These are phyloP conservation scores for Neurospora sp. DNA, from an alignment of 495 filamentous ascomycete species.

Conservation along the genomic window DNA sequence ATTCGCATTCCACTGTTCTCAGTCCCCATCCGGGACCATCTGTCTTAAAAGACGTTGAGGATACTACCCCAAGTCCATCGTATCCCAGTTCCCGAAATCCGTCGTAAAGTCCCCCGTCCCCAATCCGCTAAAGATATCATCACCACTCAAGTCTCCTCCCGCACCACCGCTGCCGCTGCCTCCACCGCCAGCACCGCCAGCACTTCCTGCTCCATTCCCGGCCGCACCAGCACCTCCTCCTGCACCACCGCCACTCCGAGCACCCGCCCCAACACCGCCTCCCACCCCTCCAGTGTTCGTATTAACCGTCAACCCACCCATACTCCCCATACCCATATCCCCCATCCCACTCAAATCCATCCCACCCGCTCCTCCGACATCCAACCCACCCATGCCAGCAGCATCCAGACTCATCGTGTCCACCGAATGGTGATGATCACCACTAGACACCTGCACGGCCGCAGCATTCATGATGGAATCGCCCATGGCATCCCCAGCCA, in stretches of 20 bases:
- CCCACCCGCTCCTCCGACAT: constrained; percentile 1
- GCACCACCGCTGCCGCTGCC: not conserved
- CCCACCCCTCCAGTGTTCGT: not conserved
- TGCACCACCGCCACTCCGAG: not conserved
- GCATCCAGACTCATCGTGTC: constrained; percentile 25
- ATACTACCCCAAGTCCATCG: constrained; percentile 10
- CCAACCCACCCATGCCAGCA: constrained; percentile 12
- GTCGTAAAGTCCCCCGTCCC: constrained; percentile 11
- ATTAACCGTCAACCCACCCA: constrained; percentile 1
- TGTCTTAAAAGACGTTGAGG: not conserved
- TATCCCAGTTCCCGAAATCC: constrained; percentile 16
- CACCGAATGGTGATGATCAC: not conserved
- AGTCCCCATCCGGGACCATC: not conserved
- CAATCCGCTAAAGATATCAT: constrained; percentile 30
- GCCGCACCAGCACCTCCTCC: not conserved
- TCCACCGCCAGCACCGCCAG: constrained; percentile 19
- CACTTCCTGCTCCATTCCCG: not conserved
- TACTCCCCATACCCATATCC: not conserved
- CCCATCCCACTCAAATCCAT: constrained; percentile 12
- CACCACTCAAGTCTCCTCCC: constrained; percentile 22
- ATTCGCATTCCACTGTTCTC: not conserved
- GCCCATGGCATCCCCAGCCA: constrained; percentile 16
- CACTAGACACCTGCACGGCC: constrained; percentile 12
- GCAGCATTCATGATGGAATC: constrained; percentile 21
- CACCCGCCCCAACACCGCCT: not conserved